These are phyloP conservation scores for Podaxis sp. DNA, from an alignment of 768 basidiomycete genomes.

Conservation along the genomic window DNA sequence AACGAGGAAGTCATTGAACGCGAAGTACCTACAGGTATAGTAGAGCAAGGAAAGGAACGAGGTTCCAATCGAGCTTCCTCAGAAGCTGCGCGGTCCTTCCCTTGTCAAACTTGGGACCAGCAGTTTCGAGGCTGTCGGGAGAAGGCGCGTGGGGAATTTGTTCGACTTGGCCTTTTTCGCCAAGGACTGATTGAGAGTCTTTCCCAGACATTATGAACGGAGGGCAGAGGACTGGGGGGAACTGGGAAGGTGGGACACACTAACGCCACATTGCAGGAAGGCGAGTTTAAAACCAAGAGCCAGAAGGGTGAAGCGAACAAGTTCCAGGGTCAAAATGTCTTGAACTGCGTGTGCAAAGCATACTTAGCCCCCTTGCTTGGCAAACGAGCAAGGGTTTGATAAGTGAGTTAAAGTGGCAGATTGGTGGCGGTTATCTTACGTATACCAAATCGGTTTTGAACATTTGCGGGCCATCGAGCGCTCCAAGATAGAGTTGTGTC, in stretches of 20 bases:
- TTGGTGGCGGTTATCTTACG: too few species aligned
- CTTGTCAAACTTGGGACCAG: background rate
- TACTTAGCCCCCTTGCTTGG: background rate
- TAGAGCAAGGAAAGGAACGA: conserved; percentile 31
- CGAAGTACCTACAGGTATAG: conserved; percentile 27
- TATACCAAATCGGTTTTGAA: too few species aligned
- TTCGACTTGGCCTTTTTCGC: background rate
- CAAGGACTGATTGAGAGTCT: background rate
- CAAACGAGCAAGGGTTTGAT: background rate
- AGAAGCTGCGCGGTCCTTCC: conserved; percentile 19
- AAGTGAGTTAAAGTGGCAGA: too few species aligned
- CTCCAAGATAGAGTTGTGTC: too few species aligned
- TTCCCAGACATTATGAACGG: background rate
- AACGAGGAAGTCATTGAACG: background rate
- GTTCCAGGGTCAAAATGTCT: background rate
- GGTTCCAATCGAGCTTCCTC: conserved; percentile 32
- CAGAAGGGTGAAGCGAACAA: background rate
- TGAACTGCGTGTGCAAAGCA: background rate
- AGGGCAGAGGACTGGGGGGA: background rate
- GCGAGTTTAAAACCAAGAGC: background rate
- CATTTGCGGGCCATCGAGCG: too few species aligned
- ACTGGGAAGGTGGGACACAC: background rate
- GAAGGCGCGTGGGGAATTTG: background rate
- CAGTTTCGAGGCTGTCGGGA: background rate
- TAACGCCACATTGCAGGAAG: background rate